Evolutionary conservation across 257 asterid species (phyloP).

Genomic region (Solanum paucissectum): DNA sequence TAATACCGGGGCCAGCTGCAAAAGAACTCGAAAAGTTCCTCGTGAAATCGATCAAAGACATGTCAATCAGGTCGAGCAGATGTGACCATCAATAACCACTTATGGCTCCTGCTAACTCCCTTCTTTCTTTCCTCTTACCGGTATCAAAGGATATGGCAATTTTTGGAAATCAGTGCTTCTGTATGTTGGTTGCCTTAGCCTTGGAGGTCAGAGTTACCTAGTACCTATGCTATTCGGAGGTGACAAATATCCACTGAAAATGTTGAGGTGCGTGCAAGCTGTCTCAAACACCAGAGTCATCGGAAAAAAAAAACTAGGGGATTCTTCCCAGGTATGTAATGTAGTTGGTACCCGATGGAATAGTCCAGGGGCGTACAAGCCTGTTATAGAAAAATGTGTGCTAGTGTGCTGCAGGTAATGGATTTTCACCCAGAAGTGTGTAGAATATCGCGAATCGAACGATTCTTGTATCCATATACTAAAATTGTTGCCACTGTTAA

Average conservation of each 20-base stretch:
- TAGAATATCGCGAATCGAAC: neutral
- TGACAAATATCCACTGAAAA: neutral
- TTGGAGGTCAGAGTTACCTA: neutral
- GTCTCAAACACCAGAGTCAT: neutral
- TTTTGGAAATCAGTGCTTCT: neutral
- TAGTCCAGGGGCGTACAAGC: neutral
- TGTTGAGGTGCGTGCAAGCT: neutral
- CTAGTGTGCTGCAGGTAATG: neutral
- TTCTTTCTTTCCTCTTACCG: neutral
- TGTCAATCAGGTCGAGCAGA: conserved; percentile 1
- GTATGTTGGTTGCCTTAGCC: neutral
- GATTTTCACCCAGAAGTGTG: neutral
- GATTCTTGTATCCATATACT: neutral
- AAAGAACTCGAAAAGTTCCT: conserved; percentile 21
- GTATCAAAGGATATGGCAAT: neutral
- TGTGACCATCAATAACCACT: neutral
- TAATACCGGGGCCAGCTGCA: conserved; percentile 29
- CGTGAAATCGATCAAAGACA: conserved; percentile 4
- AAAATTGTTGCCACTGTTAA: neutral
- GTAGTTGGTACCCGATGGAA: neutral
- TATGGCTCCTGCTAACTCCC: neutral
- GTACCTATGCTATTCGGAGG: neutral
- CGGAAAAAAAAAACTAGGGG: neutral
- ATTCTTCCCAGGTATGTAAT: neutral
- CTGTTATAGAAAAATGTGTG: neutral